These are phyloP conservation scores for Russula foetens DNA, from an alignment of 768 basidiomycete species.

Conservation along the genomic window DNA sequence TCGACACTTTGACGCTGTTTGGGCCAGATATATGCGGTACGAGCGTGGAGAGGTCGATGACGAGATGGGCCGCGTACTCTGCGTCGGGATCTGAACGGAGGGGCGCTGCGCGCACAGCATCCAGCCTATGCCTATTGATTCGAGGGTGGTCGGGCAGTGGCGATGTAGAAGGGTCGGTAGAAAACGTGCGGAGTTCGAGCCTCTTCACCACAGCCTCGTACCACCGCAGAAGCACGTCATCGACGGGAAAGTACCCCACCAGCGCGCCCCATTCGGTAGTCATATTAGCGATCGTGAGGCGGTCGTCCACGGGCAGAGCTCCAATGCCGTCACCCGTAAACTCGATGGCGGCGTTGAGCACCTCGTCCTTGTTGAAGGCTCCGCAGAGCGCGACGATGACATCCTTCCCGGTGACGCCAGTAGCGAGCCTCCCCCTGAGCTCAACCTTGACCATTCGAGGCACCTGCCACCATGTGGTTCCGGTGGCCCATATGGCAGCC, in stretches of 20 bases:
- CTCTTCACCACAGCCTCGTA: constrained; percentile 69
- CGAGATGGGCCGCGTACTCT: constrained; percentile 77
- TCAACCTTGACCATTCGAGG: constrained; percentile 96
- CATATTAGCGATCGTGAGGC: constrained; percentile 98
- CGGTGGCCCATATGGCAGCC: constrained; percentile 95
- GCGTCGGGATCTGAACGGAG: constrained; percentile 69
- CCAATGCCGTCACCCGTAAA: constrained; percentile 86
- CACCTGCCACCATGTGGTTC: constrained; percentile 99
- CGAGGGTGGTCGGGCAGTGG: constrained; percentile 78
- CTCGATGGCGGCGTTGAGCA: constrained; percentile 93
- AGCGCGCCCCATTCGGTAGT: constrained; percentile 99
- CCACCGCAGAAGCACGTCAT: constrained; percentile 75
- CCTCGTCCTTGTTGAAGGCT: constrained; percentile 92
- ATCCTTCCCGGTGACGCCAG: constrained; percentile 96
- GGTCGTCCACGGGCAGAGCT: constrained; percentile 77
- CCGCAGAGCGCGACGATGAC: constrained; percentile 96
- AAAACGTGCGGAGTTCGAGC: constrained; percentile 71
- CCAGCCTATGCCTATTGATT: constrained; percentile 66
- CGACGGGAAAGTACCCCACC: constrained; percentile 91
- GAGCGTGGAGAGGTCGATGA: constrained; percentile 88
- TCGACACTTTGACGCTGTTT: constrained; percentile 97
- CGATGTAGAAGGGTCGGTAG: constrained; percentile 45
- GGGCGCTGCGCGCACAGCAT: constrained; percentile 47
- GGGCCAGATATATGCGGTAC: constrained; percentile 96
- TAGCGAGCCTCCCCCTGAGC: constrained; percentile 67